phyloP scores from a whole-genome alignment of 1,139 yeast species.

The Saccharomycopsis crataegensis region DNA sequence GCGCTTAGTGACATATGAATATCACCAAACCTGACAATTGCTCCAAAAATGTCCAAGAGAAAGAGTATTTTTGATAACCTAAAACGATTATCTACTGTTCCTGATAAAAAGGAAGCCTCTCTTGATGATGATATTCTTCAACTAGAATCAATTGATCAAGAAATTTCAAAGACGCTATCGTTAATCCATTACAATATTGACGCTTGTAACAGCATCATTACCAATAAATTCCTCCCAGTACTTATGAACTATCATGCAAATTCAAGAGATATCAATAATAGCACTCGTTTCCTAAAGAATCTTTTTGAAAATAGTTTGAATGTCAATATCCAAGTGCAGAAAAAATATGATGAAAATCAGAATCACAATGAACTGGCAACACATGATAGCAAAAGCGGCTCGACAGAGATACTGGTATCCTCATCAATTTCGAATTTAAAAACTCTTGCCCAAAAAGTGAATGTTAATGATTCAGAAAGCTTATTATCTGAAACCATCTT shows the following conservation, averaged over 20 bases:
- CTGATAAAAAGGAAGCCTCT: not conserved
- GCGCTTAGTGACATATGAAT: too few relatives aligned
- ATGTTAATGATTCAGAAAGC: constrained; percentile 7
- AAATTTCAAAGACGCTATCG: constrained; percentile 18
- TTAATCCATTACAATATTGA: constrained; percentile 17
- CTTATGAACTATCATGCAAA: constrained; percentile 11
- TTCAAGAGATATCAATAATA: constrained; percentile 15
- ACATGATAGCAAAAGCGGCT: not conserved
- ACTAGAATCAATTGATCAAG: constrained; percentile 17
- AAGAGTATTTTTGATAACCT: constrained; percentile 18
- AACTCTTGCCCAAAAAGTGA: constrained; percentile 9
- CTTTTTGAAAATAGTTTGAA: constrained; percentile 19
- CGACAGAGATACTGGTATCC: not conserved
- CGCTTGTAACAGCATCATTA: constrained; percentile 15
- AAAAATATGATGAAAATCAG: not conserved
- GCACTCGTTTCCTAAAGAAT: constrained; percentile 17
- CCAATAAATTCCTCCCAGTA: constrained; percentile 14
- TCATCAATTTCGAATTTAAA: not conserved
- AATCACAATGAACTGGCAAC: not conserved
- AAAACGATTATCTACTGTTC: constrained; percentile 5
- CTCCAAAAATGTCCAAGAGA: constrained; percentile 13
- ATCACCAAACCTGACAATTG: not conserved
- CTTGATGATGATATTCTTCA: constrained; percentile 16
- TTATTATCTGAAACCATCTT: constrained; percentile 10
- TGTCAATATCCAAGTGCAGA: constrained; percentile 19